Evolutionary conservation across 805 yeast species (phyloP), one percentile per base, ranked within the genome.

Genomic region (Saturnispora hagleri): DNA sequence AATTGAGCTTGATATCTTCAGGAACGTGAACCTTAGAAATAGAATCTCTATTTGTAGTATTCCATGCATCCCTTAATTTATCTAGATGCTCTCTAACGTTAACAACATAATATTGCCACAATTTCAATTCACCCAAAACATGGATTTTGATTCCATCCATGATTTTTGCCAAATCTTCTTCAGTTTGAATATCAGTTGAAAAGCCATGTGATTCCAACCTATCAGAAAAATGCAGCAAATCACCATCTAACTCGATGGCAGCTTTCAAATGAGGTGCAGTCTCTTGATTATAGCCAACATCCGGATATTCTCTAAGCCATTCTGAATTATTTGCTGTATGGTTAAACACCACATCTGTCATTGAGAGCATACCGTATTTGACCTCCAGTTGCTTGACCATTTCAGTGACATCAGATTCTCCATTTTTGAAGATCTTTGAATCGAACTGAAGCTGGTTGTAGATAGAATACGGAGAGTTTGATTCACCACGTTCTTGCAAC

Each of bases 271-370:
- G 97, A 5, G 98, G 97, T 2, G 97, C 95, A 2, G 97, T 90
- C 48, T 76, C 77, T 26, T 75, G 75, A 53, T 88, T 86, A 68
- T 91, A 91, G 9, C 98, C 98, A 2, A 86, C 80, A 22, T 90
- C 97, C 0, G 98, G 97, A 59, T 87, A 89, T 2, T 82, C 85
- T 43, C 77, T 69, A 34, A 93, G 68, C 99, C 99, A 91, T 0
- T 61, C 67, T 0, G 98, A 89, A 67, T 91, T 88, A 63, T 87
- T 76, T 2, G 98, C 97, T 0, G 98, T 91, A 63, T 91, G 99
- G 65, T 91, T 91, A 75, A 89, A 82, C 2, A 91, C 98, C 31
- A 93, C 84, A 67, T 91, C 99, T 1, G 97, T 88, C 70, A 91
- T 72, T 0, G 96, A 76, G 42, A 91, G 72, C 53, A 91, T 74